These are phyloP conservation scores for Cryptococcus jaspeensis DNA, from an alignment of 1,284 basidiomycete genomes.

Conservation along the genomic window DNA sequence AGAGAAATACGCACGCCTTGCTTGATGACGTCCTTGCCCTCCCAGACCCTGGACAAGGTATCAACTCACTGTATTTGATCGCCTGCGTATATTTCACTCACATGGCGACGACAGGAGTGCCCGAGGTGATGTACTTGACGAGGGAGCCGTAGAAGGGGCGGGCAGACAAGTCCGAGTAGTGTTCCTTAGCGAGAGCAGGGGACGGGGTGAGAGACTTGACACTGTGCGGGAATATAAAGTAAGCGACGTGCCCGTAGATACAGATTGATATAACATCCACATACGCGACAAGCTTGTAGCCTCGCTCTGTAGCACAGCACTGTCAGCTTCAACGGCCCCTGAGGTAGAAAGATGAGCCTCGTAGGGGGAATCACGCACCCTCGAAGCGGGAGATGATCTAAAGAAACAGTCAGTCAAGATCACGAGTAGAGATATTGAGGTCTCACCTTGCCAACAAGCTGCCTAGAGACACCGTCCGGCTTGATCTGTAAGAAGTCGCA, in stretches of 20 bases:
- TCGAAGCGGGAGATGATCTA: slow-evolving; percentile 47
- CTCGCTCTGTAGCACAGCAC: slow-evolving; percentile 29
- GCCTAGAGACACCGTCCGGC: slow-evolving; percentile 47
- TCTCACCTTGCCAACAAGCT: slow-evolving; percentile 46
- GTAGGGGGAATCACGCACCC: slow-evolving; percentile 20
- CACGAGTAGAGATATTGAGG: background rate
- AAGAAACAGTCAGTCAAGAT: slow-evolving; percentile 3
- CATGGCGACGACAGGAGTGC: slow-evolving; percentile 50
- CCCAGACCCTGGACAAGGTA: slow-evolving; percentile 34
- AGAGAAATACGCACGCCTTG: slow-evolving; percentile 40
- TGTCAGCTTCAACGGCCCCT: background rate
- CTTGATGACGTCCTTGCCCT: slow-evolving; percentile 48
- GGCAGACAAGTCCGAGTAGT: slow-evolving; percentile 45
- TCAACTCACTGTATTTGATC: background rate
- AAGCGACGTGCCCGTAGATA: background rate
- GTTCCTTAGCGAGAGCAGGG: slow-evolving; percentile 44
- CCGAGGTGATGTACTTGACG: slow-evolving; percentile 50
- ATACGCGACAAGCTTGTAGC: slow-evolving; percentile 50
- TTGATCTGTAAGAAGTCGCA: slow-evolving; percentile 35
- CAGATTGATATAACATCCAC: slow-evolving; percentile 3
- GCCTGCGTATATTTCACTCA: slow-evolving; percentile 13
- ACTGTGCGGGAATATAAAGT: slow-evolving; percentile 10
- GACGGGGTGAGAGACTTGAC: slow-evolving; percentile 47
- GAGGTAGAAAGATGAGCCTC: too few relatives aligned
- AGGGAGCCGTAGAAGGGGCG: slow-evolving; percentile 46